Evolutionary conservation across 176 grass and related monocot species (phyloP), one percentile per base, ranked within the genome.

Genomic region (Paspalum vaginatum): DNA sequence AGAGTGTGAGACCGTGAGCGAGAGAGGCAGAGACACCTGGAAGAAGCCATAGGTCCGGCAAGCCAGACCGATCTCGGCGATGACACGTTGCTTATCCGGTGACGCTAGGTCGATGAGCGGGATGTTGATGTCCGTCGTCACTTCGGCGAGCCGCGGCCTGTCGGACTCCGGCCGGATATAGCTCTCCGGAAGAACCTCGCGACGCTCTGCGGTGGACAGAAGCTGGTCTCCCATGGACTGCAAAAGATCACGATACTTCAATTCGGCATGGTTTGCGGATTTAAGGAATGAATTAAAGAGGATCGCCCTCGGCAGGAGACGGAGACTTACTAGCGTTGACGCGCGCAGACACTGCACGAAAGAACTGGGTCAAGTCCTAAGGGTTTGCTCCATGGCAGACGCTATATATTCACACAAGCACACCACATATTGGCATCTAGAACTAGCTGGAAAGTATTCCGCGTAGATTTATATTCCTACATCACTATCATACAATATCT

Each of bases 31-130:
- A 8, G 62, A 3, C 70, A 93, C 94, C 91, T 97, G 94, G 83
- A 97, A 97, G 65, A 97, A 97, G 47, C 94, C 94, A 79, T 87
- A 89, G 65, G 75, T 69, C 46, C 74, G 70, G 80, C 91, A 93
- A 58, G 94, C 94, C 50, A 71, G 51, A 16, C 40, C 81, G 8
- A 97, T 89, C 44, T 86, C 78, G 38, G 81, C 66, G 71, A 94
- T 81, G 44, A 67, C 82, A 16, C 68, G 70, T 17, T 56, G 43
- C 89, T 84, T 89, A 24, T 90, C 74, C 8, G 59, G 64, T 51
- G 84, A 91, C 11, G 81, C 62, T 20, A 94, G 80, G 57, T 97
- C 94, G 78, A 97, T 79, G 61, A 88, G 49, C 53, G 91, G 94
- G 81, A 94, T 85, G 72, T 86, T 81, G 32, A 39, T 24, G 65